Percentiles rank a stretch among this genome's conserved stretches.
Evolutionary conservation across 495 filamentous ascomycete genomes (phyloP).

Genomic region (Penicillium goetzii): DNA sequence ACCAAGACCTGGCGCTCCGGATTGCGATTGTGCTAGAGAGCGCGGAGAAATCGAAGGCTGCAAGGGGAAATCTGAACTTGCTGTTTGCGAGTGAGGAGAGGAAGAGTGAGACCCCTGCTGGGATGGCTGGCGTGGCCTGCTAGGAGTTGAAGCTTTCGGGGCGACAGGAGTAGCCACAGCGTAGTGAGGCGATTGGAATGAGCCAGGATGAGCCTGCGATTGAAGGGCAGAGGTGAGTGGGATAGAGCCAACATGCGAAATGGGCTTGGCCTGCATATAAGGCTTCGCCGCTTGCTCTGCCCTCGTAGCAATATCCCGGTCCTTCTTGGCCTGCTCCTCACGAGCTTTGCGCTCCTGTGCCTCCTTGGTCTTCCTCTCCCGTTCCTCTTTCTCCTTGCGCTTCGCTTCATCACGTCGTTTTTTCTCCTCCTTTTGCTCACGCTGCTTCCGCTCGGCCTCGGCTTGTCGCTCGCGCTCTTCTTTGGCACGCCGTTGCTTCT

Average conservation of each 20-base stretch:
- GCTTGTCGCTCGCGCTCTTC: slow-evolving; percentile 84
- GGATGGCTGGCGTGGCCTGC: slow-evolving; percentile 73
- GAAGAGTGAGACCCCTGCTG: slow-evolving; percentile 77
- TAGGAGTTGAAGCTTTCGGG: slow-evolving; percentile 81
- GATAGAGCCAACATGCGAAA: slow-evolving; percentile 43
- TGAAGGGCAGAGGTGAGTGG: slow-evolving; percentile 59
- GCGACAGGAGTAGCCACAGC: slow-evolving; percentile 77
- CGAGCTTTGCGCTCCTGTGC: slow-evolving; percentile 70
- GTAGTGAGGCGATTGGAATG: slow-evolving; percentile 75
- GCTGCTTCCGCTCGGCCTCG: slow-evolving; percentile 71
- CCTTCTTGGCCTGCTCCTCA: slow-evolving; percentile 62
- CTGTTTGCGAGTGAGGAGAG: slow-evolving; percentile 58
- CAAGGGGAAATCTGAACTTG: slow-evolving; percentile 40
- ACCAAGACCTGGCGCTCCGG: slow-evolving; percentile 34
- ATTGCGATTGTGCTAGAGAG: slow-evolving; percentile 43
- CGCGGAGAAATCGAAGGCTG: slow-evolving; percentile 49
- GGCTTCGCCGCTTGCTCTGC: slow-evolving; percentile 50
- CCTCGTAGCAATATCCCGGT: slow-evolving; percentile 48
- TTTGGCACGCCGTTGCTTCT: slow-evolving; percentile 73
- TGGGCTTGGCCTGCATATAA: slow-evolving; percentile 51
- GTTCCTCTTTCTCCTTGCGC: slow-evolving; percentile 71
- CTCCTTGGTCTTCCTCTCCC: slow-evolving; percentile 68
- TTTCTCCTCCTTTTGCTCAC: slow-evolving; percentile 77
- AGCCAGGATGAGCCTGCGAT: slow-evolving; percentile 41
- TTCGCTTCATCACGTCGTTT: slow-evolving; percentile 64